Evolutionary conservation across 345 rosid species (phyloP), one percentile per base, ranked within the genome.

Genomic region (Orychophragmus violaceus): DNA sequence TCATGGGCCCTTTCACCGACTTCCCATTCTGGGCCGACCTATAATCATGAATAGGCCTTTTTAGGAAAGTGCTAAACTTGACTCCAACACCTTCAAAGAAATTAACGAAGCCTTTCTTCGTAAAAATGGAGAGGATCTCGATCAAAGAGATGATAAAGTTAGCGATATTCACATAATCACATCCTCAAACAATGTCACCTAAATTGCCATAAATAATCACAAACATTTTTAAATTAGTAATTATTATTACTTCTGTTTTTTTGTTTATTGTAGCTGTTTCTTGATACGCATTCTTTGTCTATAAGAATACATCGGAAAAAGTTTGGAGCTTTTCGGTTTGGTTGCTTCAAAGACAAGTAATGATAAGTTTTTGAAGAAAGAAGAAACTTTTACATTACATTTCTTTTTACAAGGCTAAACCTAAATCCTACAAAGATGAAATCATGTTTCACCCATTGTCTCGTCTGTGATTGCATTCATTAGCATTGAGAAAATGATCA

Each of bases 271-370:
- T n/a, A n/a, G n/a, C n/a, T n/a, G n/a, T n/a, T n/a, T n/a, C n/a
- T n/a, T n/a, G 39, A 24, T 59, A 10, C 32, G 46, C 33, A 49
- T 64, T 64, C 68, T 44, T 61, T 62, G 33, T 32, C 30, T n/a
- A 21, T 17, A 32, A 53, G 62, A 54, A 53, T 53, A 25, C 61
- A 49, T 64, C 18, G 10, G 49, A 39, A 28, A 66, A 37, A 37
- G 16, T 41, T 66, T 1, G 21, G 10, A 66, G 16, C 30, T 28
- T 54, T 42, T 33, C 0, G 10, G 46, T 49, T 32, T 0, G 22
- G 42, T 66, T 54, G 42, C 70, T 66, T 54, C 53, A 66, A 27
- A 42, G 28, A 41, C 41, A 37, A 66, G 70, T 53, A 66, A 44
- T 39, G 49, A 16, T 3, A 44, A 18, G 19, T 19, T 24, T 42